Percentiles rank a stretch among this genome's conserved stretches.
These are phyloP conservation scores for Paragyromitra xinjiangensis DNA, from an alignment of 495 filamentous ascomycete species.

Conservation along the genomic window DNA sequence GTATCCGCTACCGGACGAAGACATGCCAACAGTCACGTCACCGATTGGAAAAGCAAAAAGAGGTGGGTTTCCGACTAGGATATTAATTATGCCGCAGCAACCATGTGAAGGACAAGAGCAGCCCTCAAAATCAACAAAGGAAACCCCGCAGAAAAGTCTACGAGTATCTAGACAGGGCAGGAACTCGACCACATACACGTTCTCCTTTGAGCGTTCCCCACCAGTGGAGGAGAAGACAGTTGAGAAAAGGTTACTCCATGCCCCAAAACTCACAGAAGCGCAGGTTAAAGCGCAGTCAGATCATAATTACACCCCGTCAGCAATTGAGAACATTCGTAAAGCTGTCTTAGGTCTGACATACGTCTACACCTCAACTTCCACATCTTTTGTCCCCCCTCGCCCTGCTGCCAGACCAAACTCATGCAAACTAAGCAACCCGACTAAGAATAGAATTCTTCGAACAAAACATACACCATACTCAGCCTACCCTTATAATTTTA, in stretches of 20 bases:
- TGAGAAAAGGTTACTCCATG: background rate
- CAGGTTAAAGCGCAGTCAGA: background rate
- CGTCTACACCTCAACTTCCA: background rate
- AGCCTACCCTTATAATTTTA: background rate
- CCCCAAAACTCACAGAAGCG: background rate
- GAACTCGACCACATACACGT: background rate
- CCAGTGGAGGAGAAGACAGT: background rate
- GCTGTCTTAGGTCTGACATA: background rate
- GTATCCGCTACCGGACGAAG: background rate
- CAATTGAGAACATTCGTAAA: background rate
- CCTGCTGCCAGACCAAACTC: background rate
- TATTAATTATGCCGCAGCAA: background rate
- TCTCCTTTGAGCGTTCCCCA: background rate
- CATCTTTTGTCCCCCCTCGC: background rate
- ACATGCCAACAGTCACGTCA: background rate
- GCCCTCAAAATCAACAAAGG: too few species aligned
- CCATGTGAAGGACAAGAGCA: background rate
- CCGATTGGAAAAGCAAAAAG: background rate
- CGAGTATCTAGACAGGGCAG: background rate
- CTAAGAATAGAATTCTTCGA: background rate
- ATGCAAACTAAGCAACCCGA: background rate
- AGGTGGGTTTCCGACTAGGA: too few species aligned
- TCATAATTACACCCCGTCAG: background rate
- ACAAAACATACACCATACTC: background rate
- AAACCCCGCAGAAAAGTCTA: background rate